Conservation (phyloP, 2,329 filamentous ascomycete genomes). For the Didymella sp. region DNA sequence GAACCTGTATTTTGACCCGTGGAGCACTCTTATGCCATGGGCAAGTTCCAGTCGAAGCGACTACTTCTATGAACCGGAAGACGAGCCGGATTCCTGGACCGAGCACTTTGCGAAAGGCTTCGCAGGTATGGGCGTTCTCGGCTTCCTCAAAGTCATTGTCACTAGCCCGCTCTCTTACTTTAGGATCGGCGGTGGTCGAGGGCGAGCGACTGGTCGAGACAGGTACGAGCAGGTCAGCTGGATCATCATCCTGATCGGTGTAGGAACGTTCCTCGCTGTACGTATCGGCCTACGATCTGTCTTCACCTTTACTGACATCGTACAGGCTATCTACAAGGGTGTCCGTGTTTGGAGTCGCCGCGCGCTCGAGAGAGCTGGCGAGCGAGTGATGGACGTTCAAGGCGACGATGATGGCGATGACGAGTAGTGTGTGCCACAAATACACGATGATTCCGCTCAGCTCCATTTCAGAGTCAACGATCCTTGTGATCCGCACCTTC, state of each 20-base stretch:
- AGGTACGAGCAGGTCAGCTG: slow-evolving; percentile 80
- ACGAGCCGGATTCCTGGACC: slow-evolving; percentile 66
- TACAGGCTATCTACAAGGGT: slow-evolving; percentile 78
- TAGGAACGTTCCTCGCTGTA: slow-evolving; percentile 79
- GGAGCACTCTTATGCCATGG: slow-evolving; percentile 51
- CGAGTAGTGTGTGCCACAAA: slow-evolving; percentile 39
- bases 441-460: slow-evolving; percentile 13
- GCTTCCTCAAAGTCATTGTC: slow-evolving; percentile 81
- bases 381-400: slow-evolving; percentile 83
- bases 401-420: slow-evolving; percentile 65
- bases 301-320: slow-evolving; percentile 15
- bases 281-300: slow-evolving; percentile 45
- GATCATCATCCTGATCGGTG: slow-evolving; percentile 79
- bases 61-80: slow-evolving; percentile 41
- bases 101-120: slow-evolving; percentile 90
- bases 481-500: slow-evolving; percentile 72
- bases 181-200: slow-evolving; percentile 65
- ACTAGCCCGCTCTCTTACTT: slow-evolving; percentile 79
- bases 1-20: slow-evolving; percentile 83
- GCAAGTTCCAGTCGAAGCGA: slow-evolving; percentile 26
- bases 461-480: slow-evolving; percentile 1
- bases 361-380: slow-evolving; percentile 77
- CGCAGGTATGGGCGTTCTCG: slow-evolving; percentile 85
- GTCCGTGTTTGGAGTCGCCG: slow-evolving; percentile 76
- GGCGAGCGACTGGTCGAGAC: slow-evolving; percentile 73